Base-by-base conservation (phyloP, 176 grass and related monocot species). In the Saccharum officinarum region DNA sequence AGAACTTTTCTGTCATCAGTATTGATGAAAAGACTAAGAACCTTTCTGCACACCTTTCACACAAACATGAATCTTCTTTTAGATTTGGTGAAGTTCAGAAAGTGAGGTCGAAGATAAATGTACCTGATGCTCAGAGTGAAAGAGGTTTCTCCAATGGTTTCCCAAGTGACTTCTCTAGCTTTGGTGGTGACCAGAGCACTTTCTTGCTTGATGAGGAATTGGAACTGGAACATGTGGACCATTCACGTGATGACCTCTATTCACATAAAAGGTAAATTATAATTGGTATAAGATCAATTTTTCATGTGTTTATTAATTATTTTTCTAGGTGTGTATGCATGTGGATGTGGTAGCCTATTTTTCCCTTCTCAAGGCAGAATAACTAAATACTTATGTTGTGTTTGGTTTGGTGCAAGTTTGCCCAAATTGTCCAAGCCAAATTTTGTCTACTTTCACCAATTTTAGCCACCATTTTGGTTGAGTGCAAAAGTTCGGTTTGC, bases 161-260 rank as follows among this genome's bases (percentile, higher is more conserved):
- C 41, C 34, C 36, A 69, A 84, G 49, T 83, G 69, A 71, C 9
- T 85, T 84, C 45, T 75, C 80, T 82, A 78, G 67, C 71, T 92
- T 86, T 39, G 75, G 73, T 79, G 76, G 72, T 49, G 89, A 94
- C 31, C 93, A 95, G 80, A 95, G 90, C 73, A 95, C 93, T 80
- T 95, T 95, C 86, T 85, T 95, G 88, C 90, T 95, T 84, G 93
- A 95, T 41, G 93, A 95, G 73, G 93, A 95, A 84, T 38, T 95
- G 34, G 93, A 95, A 79, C 71, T 89, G 73, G 93, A 95, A 82
- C 88, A 88, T 30, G 75, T 57, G 15, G 78, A 87, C 26, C 40
- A 81, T 84, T 65, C 87, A 55, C 76, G n/a, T 8, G 77, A 84
- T 44, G 82, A 80, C 59, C 72, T 87, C 28, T 88, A 82, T 69